Evolutionary conservation across 1,139 yeast genomes (phyloP).

Genomic region (Casaregolazyma lundiana): DNA sequence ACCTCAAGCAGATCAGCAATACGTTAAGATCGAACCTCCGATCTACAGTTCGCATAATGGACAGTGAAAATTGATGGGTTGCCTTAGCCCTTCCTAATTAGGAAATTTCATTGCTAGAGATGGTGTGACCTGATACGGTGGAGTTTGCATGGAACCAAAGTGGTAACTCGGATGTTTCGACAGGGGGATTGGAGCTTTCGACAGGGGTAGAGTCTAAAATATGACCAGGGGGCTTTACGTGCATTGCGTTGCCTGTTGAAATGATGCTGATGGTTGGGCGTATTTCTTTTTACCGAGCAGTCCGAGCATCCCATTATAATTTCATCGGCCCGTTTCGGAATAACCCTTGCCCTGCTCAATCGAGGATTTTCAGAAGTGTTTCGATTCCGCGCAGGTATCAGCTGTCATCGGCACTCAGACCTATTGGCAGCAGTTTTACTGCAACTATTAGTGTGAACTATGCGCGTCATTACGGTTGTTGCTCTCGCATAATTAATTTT

Average conservation of each 20-base stretch:
- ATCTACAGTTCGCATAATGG: not conserved
- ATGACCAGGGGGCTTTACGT: no score
- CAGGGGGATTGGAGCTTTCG: no score
- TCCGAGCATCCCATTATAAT: not conserved
- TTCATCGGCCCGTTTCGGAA: not conserved
- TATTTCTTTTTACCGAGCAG: not conserved
- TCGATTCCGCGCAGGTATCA: not conserved
- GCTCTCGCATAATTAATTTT: not conserved
- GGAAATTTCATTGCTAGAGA: not conserved
- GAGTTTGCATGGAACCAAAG: no score
- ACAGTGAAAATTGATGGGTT: not conserved
- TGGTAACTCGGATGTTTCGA: no score
- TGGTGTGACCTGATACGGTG: no score
- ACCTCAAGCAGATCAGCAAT: not conserved
- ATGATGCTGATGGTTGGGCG: no score
- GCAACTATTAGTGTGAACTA: not conserved
- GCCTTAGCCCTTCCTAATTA: not conserved
- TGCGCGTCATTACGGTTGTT: not conserved
- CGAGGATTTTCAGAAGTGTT: no score
- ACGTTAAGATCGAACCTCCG: not conserved
- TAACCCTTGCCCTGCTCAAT: constrained; percentile 1
- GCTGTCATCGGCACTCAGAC: not conserved
- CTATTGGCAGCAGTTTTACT: not conserved
- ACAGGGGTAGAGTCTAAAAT: no score
- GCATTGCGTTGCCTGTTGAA: no score